A percentile compares a stretch with the other conserved stretches of the same genome.
phyloP scores from a whole-genome alignment of 2,329 filamentous ascomycete species.

The Cladophialophora exuberans region DNA sequence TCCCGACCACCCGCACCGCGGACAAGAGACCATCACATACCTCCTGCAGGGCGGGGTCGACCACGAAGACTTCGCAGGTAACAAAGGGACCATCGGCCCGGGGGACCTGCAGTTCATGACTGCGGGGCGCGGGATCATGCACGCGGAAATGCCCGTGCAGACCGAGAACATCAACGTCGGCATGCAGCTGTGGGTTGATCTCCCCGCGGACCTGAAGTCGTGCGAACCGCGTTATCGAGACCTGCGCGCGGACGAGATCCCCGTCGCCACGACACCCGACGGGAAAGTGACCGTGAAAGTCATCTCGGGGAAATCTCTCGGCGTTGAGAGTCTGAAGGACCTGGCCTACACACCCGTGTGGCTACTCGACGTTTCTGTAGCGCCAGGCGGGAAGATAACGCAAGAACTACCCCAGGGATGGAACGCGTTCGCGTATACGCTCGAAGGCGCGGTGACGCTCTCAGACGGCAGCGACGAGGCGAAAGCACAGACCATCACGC shows the following conservation, averaged over 20 bases:
- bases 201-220: slow-evolving; percentile 77
- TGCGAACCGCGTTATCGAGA: slow-evolving; percentile 95
- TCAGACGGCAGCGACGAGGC: slow-evolving; percentile 38
- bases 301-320: slow-evolving; percentile 82
- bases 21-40: slow-evolving; percentile 90
- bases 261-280: slow-evolving; percentile 69
- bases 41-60: slow-evolving; percentile 83
- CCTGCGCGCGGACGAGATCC: slow-evolving; percentile 77
- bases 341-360: slow-evolving; percentile 97
- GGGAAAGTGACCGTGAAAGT: slow-evolving; percentile 82
- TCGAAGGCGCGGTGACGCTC: slow-evolving; percentile 73
- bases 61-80: slow-evolving; percentile 89
- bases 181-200: slow-evolving; percentile 93
- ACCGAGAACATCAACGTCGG: slow-evolving; percentile 83
- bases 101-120: slow-evolving; percentile 99
- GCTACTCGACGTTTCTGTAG: slow-evolving; percentile 81
- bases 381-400: slow-evolving; percentile 75
- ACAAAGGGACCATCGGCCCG: slow-evolving; percentile 77
- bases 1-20: slow-evolving; percentile 81
- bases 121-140: slow-evolving; percentile 85
- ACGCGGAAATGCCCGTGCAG: slow-evolving; percentile 90
- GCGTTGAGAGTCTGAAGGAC: slow-evolving; percentile 84
- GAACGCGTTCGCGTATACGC: slow-evolving; percentile 87
- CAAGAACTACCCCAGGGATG: slow-evolving; percentile 78
- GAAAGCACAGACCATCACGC: slow-evolving; percentile 58